phyloP scores from a whole-genome alignment of 306 rosid species.

The Benincasa hispida region DNA sequence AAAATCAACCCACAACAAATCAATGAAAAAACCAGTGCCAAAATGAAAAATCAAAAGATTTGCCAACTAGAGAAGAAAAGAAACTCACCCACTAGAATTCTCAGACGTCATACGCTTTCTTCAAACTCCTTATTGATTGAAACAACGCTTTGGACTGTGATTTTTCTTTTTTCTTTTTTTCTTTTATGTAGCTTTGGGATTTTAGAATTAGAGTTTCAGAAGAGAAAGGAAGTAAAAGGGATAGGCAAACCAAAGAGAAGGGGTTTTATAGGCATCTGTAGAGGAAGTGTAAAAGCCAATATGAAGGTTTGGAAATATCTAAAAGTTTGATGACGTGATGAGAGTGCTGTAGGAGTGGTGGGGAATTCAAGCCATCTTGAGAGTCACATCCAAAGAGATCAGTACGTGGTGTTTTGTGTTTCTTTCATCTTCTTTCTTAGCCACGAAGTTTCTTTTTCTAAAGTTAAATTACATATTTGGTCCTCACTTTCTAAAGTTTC shows the following conservation, averaged over 20 bases:
- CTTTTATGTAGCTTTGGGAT: too few relatives aligned
- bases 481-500: too few relatives aligned
- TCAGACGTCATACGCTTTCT: slow-evolving; percentile 4
- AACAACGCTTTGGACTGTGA: background rate
- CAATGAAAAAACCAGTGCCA: background rate
- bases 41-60: background rate
- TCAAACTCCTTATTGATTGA: background rate
- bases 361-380: background rate
- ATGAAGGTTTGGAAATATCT: background rate
- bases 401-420: background rate
- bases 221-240: background rate
- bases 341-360: background rate
- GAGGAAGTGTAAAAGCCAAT: background rate
- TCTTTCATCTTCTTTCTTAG: slow-evolving; percentile 4
- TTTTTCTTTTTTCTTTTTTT: too few relatives aligned
- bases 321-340: background rate
- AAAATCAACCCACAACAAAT: background rate
- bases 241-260: background rate
- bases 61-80: background rate
- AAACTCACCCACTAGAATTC: background rate
- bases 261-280: background rate
- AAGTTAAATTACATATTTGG: background rate
- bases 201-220: background rate
- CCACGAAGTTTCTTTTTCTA: background rate
- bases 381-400: background rate